These are phyloP conservation scores for Ilyonectria robusta DNA, from an alignment of 2,329 filamentous ascomycete genomes.

Conservation along the genomic window DNA sequence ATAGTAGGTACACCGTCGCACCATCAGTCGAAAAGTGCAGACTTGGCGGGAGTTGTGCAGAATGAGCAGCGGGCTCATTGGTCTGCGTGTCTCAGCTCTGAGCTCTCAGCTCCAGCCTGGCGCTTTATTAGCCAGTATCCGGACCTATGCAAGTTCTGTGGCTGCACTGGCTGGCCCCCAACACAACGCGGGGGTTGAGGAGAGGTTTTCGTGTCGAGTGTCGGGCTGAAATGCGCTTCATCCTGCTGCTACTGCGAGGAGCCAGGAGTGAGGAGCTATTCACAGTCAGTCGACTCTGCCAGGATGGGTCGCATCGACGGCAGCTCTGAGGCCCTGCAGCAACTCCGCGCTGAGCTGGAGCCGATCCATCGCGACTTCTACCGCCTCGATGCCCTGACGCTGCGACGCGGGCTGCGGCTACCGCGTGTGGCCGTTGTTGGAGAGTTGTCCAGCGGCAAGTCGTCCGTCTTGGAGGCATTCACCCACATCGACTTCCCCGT, in stretches of 20 bases:
- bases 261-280: background rate
- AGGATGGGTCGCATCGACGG: constrained; percentile 13
- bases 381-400: constrained; percentile 14
- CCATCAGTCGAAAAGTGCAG: background rate
- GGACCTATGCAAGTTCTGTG: background rate
- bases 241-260: background rate
- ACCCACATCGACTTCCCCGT: constrained; percentile 13
- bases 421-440: constrained; percentile 13
- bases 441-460: constrained; percentile 16
- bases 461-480: constrained; percentile 16
- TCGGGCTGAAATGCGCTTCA: background rate
- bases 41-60: background rate
- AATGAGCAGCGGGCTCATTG: background rate
- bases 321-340: constrained; percentile 7
- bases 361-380: constrained; percentile 20
- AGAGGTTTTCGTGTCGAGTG: background rate
- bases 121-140: background rate
- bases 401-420: constrained; percentile 13
- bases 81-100: constrained; percentile 2
- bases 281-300: background rate
- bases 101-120: constrained; percentile 4
- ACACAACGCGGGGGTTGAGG: background rate
- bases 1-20: background rate
- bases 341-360: constrained; percentile 20
- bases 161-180: too few species aligned